Evolutionary conservation across 2,329 filamentous ascomycete genomes (phyloP).

Genomic region (Nigrograna mackinnonii): DNA sequence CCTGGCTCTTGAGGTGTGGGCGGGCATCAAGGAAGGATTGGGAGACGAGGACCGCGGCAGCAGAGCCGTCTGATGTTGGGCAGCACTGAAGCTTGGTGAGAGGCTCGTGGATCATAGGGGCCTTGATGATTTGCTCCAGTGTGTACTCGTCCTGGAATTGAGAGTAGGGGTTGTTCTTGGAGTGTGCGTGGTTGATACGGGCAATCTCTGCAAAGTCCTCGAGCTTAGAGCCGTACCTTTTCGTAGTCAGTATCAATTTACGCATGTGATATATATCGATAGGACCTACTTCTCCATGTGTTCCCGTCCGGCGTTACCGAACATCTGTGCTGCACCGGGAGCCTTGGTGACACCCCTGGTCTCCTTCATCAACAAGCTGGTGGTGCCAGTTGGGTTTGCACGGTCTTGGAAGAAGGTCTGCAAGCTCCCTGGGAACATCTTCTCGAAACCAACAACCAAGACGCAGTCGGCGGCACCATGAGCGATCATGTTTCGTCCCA

Average conservation of each 20-base stretch:
- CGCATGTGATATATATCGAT: background rate
- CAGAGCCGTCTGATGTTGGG: constrained; percentile 90
- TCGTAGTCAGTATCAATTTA: constrained; percentile 19
- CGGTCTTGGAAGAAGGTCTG: constrained; percentile 85
- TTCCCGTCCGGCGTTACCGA: constrained; percentile 90
- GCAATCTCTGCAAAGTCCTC: constrained; percentile 96
- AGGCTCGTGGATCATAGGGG: constrained; percentile 79
- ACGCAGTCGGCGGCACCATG: constrained; percentile 85
- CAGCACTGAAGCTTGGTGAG: constrained; percentile 99
- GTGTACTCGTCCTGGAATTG: constrained; percentile 95
- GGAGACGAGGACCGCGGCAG: constrained; percentile 86
- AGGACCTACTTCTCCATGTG: constrained; percentile 91
- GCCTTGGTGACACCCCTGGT: constrained; percentile 82
- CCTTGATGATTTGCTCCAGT: constrained; percentile 75
- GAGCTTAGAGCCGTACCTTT: constrained; percentile 75
- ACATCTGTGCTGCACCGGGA: constrained; percentile 88
- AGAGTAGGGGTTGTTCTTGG: constrained; percentile 92
- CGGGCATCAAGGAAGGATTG: constrained; percentile 84
- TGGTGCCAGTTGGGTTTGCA: constrained; percentile 75
- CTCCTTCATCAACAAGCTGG: constrained; percentile 76
- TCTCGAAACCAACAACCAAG: constrained; percentile 93
- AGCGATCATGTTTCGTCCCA: constrained; percentile 79
- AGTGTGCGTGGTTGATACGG: constrained; percentile 90
- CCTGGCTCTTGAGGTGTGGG: constrained; percentile 79
- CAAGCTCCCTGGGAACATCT: constrained; percentile 93